A percentile compares a stretch with the other conserved stretches of the same genome.
Conservation (phyloP, 495 filamentous ascomycete genomes). For the Daldinia caldariorum region DNA sequence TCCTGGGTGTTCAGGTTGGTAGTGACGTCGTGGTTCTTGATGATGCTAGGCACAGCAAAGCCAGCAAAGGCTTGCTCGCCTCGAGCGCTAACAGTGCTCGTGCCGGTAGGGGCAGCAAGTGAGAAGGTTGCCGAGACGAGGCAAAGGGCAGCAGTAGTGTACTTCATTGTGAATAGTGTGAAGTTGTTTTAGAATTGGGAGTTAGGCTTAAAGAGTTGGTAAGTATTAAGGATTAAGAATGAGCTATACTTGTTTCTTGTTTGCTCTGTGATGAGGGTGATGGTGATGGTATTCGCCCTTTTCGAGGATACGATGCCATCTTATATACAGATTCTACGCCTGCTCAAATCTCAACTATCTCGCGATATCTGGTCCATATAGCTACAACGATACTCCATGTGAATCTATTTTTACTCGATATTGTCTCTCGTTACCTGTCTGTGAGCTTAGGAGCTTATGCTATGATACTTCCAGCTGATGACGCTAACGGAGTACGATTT, state of each 20-base stretch:
- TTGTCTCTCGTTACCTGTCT: neutral
- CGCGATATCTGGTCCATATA: conserved; percentile 4
- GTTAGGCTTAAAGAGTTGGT: neutral
- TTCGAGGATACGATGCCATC: conserved; percentile 8
- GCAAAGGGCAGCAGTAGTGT: conserved; percentile 35
- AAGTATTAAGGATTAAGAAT: neutral
- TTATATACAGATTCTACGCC: conserved; percentile 18
- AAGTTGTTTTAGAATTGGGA: neutral
- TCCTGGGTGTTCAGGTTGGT: conserved; percentile 30
- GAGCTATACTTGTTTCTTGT: neutral
- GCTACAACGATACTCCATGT: neutral
- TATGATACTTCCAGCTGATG: conserved; percentile 19
- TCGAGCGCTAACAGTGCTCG: conserved; percentile 5
- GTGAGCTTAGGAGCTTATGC: conserved; percentile 7
- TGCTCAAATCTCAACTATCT: neutral
- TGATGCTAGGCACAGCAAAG: conserved; percentile 40
- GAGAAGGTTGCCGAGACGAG: conserved; percentile 44
- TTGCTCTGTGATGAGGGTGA: neutral
- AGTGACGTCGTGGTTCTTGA: conserved; percentile 38
- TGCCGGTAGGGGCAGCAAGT: conserved; percentile 39
- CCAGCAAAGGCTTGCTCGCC: conserved; percentile 16
- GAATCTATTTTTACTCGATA: conserved; percentile 25
- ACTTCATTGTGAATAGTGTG: conserved; percentile 45
- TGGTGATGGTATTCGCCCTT: neutral
- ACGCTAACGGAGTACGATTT: conserved; percentile 10